Base-by-base conservation (phyloP, 139 green algal genomes). In the Chlamydomonas sphaeroides region DNA sequence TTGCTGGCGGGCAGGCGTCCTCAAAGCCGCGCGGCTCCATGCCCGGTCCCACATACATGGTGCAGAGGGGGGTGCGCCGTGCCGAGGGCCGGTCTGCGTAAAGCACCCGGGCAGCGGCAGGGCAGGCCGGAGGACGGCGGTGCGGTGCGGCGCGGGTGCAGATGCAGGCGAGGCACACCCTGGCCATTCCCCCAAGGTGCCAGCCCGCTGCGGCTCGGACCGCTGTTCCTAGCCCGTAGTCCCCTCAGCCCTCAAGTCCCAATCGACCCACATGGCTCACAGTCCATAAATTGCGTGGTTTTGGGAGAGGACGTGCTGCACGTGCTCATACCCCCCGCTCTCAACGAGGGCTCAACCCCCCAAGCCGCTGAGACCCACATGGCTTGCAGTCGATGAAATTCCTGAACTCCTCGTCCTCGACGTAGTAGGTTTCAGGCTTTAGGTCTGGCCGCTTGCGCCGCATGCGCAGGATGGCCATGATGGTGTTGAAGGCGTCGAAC, bases 381-480 rank as follows among this genome's bases (percentile, higher is more conserved):
- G 79, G 79, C 68, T 79, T 79, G 79, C 79, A 85, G 39, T 85
- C 59, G 3, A 79, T 73, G 56, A 85, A 85, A 42, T 79, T 42
- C 23, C 79, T 36, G 23, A 85, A 85, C 10, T 79, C 68, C 36
- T 79, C 67, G 57, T 85, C 79, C 42, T 72, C 38, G 4, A 57
- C 79, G 59, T 85, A 85, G 59, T 79, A 85, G 21, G 33, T 7
- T 4, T 79, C 49, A 10, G 67, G 67, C 57, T 75, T 36, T 3
- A 79, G 67, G 68, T 79, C 59, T 32, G 79, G 79, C 2, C 71
- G 71, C 78, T 86, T 87, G 1, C 23, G 76, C 11, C 86, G 77
- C 86, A 90, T 88, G 69, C 86, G 81, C 45, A 90, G 78, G 63
- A 90, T 90, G 57, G 86, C 82, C 86, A 88, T 90, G 65, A 90